Conservation (phyloP, 495 filamentous ascomycete species). For the Penicillium longicatenatum region DNA sequence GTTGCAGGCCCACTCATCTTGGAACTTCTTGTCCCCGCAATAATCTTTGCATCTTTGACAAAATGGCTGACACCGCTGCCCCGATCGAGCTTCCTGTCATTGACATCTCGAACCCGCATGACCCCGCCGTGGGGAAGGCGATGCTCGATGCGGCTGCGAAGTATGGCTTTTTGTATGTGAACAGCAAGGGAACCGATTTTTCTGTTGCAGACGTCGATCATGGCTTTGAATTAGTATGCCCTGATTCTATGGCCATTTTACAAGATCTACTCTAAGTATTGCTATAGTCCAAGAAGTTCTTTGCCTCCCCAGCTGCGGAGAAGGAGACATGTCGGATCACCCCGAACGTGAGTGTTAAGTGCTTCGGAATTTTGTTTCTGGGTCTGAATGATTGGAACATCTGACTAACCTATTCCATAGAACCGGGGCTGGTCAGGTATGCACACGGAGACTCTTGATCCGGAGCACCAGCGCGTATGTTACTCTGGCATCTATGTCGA, state of each 20-base stretch:
- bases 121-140: constrained; percentile 61
- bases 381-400: constrained; percentile 1
- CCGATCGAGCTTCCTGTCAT: constrained; percentile 74
- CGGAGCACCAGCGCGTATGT: constrained; percentile 74
- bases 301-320: constrained; percentile 66
- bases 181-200: constrained; percentile 68
- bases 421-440: constrained; percentile 90
- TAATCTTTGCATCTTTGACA: constrained; percentile 16
- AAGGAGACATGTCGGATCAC: constrained; percentile 75
- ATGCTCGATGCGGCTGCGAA: constrained; percentile 78
- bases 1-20: background rate
- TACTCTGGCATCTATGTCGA: background rate
- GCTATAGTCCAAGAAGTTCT: constrained; percentile 73
- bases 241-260: constrained; percentile 1
- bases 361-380: background rate
- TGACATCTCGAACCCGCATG: constrained; percentile 63
- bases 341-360: constrained; percentile 52
- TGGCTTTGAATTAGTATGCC: constrained; percentile 70
- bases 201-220: constrained; percentile 62
- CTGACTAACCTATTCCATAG: constrained; percentile 28
- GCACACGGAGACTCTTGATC: constrained; percentile 87
- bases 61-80: constrained; percentile 41
- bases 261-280: constrained; percentile 7
- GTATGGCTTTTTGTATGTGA: constrained; percentile 89
- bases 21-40: background rate